Conservation (phyloP, 768 basidiomycete species). For the Tephrocybe sp. region DNA sequence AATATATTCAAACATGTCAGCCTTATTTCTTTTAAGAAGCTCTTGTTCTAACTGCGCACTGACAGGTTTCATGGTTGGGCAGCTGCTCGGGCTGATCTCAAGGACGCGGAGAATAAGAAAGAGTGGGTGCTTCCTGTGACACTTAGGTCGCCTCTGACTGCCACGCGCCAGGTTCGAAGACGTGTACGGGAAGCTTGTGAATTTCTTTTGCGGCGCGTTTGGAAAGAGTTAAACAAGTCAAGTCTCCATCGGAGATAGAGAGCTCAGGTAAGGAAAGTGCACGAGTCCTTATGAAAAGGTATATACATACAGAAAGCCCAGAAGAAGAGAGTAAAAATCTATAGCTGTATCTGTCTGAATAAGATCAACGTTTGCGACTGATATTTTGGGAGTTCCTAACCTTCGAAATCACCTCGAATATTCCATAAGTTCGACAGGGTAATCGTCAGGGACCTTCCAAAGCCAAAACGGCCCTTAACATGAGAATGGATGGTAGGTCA, state of each 20-base stretch:
- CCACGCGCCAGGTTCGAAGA: constrained; percentile 51
- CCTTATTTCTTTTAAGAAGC: constrained; percentile 9
- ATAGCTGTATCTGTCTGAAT: too few species aligned
- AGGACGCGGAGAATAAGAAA: constrained; percentile 55
- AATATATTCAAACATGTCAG: constrained; percentile 46
- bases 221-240: constrained; percentile 1
- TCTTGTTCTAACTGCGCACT: neutral
- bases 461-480: constrained; percentile 69
- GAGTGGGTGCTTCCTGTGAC: constrained; percentile 43
- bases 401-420: constrained; percentile 11
- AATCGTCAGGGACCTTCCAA: constrained; percentile 53
- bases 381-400: too few species aligned
- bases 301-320: too few species aligned
- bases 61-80: constrained; percentile 64
- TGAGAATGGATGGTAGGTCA: neutral
- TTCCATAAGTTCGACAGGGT: constrained; percentile 36
- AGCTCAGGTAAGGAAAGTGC: too few species aligned
- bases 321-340: too few species aligned
- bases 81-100: constrained; percentile 59
- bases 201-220: constrained; percentile 44
- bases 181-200: constrained; percentile 51
- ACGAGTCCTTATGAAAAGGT: too few species aligned
- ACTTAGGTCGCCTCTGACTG: too few species aligned
- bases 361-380: too few species aligned
- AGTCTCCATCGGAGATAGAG: too few species aligned